Evolutionary conservation across 352 stramenopile genomes (phyloP), one percentile per base, ranked within the genome.

Genomic region (Phytophthora pinifolia): DNA sequence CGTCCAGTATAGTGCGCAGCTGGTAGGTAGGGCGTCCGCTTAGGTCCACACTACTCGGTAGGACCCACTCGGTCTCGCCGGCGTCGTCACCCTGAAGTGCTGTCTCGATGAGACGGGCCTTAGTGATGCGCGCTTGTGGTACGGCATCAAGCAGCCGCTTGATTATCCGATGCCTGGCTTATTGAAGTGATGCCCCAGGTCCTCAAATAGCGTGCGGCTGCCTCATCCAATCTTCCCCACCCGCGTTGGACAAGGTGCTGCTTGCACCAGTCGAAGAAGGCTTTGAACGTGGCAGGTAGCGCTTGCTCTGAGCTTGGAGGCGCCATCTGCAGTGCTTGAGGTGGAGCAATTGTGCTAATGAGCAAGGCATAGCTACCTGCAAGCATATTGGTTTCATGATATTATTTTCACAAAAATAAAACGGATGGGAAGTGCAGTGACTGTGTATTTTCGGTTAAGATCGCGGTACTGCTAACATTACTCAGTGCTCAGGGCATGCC

Each of bases 251-350:
- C 10, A 7, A 54, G 31, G 46, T 54, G 34, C 10, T 37, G 6
- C n/a, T 54, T 14, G 20, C 46, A 46, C 46, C 46, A 53, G 9
- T n/a, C 46, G 34, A 53, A 53, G 29, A 53, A 53, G 6, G 29
- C 8, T 13, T 29, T 15, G 9, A 44, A 45, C 6, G 46, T 22
- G 4, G 46, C 17, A 9, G 34, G 22, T 1, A 34, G 14, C 6
- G 18, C 46, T 44, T 44, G 46, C 12, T 42, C 12, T n/a, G 35
- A 4, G 35, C 35, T 42, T 42, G 35, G 10, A 15, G 20, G 20
- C 20, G 20, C 20, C 20, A 25, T 25, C 20, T 25, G 20, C 20
- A 25, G 35, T 20, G 35, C 12, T 42, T n/a, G 35, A 10, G 4
- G 12, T 10, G 35, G 7, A 10, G 35, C n/a, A 18, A 18, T 42